These are phyloP conservation scores for Laguncularia racemosa DNA, from an alignment of 345 rosid species.

Conservation along the genomic window DNA sequence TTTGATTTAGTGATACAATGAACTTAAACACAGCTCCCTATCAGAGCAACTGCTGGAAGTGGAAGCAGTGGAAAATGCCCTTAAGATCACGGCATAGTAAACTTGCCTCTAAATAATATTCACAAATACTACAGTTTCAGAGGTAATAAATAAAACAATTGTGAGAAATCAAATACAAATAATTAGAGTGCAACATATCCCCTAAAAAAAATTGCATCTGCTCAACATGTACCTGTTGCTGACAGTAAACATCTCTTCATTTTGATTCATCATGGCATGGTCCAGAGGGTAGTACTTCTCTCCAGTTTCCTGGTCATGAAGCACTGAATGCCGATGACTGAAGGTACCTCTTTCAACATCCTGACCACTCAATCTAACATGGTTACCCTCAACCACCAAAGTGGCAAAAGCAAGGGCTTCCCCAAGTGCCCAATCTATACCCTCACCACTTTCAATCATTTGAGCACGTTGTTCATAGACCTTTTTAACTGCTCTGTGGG, in stretches of 20 bases:
- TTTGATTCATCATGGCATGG: constrained; percentile 19
- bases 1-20: too few species aligned
- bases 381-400: constrained; percentile 15
- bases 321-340: constrained; percentile 21
- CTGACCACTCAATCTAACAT: constrained; percentile 19
- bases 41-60: too few species aligned
- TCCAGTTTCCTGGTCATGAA: constrained; percentile 22
- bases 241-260: constrained; percentile 22
- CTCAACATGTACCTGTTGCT: constrained; percentile 14
- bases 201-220: neutral
- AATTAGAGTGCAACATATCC: neutral
- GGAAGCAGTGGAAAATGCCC: too few species aligned
- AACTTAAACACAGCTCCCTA: too few species aligned
- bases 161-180: neutral
- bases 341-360: constrained; percentile 21
- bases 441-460: constrained; percentile 20
- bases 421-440: constrained; percentile 19
- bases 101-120: too few species aligned
- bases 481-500: constrained; percentile 19
- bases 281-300: constrained; percentile 16
- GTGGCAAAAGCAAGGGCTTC: constrained; percentile 24
- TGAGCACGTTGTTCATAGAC: constrained; percentile 18
- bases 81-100: too few species aligned
- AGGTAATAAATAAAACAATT: too few species aligned
- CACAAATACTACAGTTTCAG: too few species aligned